Conservation (phyloP, 345 rosid genomes). For the Angophora floribunda region DNA sequence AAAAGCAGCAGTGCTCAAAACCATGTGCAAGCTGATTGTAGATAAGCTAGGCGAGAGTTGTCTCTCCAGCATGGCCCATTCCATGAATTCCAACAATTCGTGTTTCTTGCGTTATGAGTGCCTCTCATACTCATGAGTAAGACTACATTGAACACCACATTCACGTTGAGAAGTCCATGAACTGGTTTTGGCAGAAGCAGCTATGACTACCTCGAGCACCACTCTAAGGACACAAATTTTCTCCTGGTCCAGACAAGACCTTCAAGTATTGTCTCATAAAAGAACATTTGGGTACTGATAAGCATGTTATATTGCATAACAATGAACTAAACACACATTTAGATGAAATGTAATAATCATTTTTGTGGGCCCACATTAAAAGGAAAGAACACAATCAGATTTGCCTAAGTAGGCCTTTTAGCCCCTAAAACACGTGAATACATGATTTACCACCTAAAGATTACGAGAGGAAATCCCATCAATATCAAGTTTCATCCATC, state of each 20-base stretch:
- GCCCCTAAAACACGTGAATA: not conserved
- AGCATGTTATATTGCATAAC: not conserved
- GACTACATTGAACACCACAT: not conserved
- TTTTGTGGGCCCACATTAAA: not conserved
- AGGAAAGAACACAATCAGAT: accelerated
- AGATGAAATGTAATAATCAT: not conserved
- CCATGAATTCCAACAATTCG: not conserved
- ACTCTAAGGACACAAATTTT: not conserved
- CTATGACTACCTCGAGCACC: not conserved
- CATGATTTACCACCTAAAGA: not conserved
- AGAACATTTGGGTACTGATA: not conserved
- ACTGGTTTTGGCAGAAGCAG: not conserved
- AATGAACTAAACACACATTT: not conserved
- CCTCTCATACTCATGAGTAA: not conserved
- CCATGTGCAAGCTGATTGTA: not conserved
- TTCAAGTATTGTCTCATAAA: not conserved
- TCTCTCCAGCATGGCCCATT: not conserved
- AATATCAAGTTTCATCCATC: no score
- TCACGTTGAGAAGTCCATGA: not conserved
- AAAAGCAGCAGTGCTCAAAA: not conserved
- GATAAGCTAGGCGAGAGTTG: not conserved
- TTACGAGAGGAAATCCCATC: accelerated
- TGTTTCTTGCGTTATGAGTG: not conserved
- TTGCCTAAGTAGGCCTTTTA: not conserved
- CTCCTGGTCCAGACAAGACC: not conserved